Base-by-base conservation (phyloP, 495 filamentous ascomycete species). In the Achaetomiella virescens region DNA sequence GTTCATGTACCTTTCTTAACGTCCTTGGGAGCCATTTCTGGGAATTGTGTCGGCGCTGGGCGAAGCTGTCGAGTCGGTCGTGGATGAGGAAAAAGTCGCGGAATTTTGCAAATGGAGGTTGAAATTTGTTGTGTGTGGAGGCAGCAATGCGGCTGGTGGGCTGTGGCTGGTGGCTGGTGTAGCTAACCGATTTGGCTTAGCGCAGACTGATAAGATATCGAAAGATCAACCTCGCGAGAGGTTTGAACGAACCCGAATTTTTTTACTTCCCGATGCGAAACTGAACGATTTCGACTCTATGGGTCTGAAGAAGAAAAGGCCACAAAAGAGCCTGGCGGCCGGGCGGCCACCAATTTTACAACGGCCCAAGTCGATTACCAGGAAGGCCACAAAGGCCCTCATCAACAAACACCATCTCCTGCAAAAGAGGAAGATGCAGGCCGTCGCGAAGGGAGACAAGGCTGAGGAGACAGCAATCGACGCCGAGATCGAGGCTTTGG, bases 371-470 rank as follows among this genome's bases (percentile, higher is more conserved):
- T 74, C 78, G 18, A 81, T 96, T 37, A 90, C 91, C 15, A 83
- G 90, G 44, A 90, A 88, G 64, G 81, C 84, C 25, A 91, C 88
- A 6, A 84, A 90, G 52, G 81, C 81, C 50, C 74, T 96, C 51
- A 96, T 99, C 63, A 85, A 88, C 58, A 80, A 79, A 27, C 88
- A 95, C 66, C 93, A 99, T 67, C 81, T 81, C 25, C 79, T 97
- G 36, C 80, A 91, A 61, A 97, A 97, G 74, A 73, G 79, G 41
- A 81, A 82, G 45, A 78, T 81, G 6, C 81, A 85, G 61, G 93
- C 93, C 17, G 38, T 83, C 10, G 66, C 76, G 21, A 77, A 77
- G 43, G 83, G 85, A 24, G 87, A 97, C 65, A 66, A 70, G 36
- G 69, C 67, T 11, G 70, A 71, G 35, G 84, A 81, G 41, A 66